Evolutionary conservation across 768 basidiomycete species (phyloP), one percentile per base, ranked within the genome.

Genomic region (Mycena capillaripes): DNA sequence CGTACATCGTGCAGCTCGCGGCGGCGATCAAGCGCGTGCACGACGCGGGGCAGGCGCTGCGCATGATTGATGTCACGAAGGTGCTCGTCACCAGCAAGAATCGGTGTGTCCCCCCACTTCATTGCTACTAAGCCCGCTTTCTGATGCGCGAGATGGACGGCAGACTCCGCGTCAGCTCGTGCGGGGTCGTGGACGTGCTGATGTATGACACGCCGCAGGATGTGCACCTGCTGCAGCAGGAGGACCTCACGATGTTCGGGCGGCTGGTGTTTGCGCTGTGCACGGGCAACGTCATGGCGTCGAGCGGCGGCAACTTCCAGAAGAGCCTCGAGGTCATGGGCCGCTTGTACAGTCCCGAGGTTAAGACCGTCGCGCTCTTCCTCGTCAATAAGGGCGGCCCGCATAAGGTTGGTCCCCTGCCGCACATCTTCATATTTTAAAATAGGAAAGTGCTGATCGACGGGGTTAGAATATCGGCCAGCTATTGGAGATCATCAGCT

Each of bases 71-170:
- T 72, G 88, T 91, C 11, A 93, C 92, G 27, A 98, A 98, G 84
- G 89, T 99, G 50, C 78, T 99, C 59, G 81, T 97, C 34, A 97
- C 96, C 1, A 93, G 95, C 21, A 92, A 95, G 84, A 97, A 98
- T 82, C 89, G 96, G 94, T 94, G 70, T 46, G 77, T 57, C 32
- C 21, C 12, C 2, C 30, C 4, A 38, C 27, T n/a, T 25, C 27
- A 7, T 29, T 1, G 40, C 48, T 40, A 12, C 19, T 25, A 17
- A 7, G 27, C 21, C 46, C 14, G 44, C 56, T 53, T 62, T 64
- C 27, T 58, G 38, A 30, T 66, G 27, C 6, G n/a, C n/a, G n/a
- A n/a, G n/a, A n/a, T n/a, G n/a, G 17, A 12, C 8, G 17, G 3
- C 62, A 95, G 97, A 58, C 81, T 98, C 32, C 91, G 96, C n/a